These are phyloP conservation scores for Colletotrichum viniferum DNA, from an alignment of 2,329 filamentous ascomycete genomes.

Conservation along the genomic window DNA sequence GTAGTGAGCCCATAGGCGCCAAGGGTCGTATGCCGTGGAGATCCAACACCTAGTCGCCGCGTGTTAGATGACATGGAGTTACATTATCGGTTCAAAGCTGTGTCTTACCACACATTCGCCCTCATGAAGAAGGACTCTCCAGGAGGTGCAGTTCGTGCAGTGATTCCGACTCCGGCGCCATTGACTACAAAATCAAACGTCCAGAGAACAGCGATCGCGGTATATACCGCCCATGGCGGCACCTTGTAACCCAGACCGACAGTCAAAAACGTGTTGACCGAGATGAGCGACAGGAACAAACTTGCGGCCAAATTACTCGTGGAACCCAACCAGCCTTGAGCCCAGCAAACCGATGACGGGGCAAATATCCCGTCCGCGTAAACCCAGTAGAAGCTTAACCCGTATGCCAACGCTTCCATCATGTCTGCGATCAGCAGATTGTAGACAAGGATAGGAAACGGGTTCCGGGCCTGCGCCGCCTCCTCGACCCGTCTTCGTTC, in stretches of 20 bases:
- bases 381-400: slow-evolving; percentile 60
- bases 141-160: background rate
- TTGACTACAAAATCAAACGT: slow-evolving; percentile 36
- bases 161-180: background rate
- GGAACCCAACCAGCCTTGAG: slow-evolving; percentile 62
- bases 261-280: slow-evolving; percentile 60
- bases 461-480: slow-evolving; percentile 38
- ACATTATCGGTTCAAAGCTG: background rate
- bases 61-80: background rate
- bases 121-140: slow-evolving; percentile 11
- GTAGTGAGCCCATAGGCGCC: slow-evolving; percentile 66
- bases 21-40: slow-evolving; percentile 50
- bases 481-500: background rate
- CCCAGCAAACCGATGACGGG: slow-evolving; percentile 50
- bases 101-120: slow-evolving; percentile 9
- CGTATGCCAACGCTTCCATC: slow-evolving; percentile 59
- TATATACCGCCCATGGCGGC: slow-evolving; percentile 46
- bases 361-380: slow-evolving; percentile 50
- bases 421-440: slow-evolving; percentile 65
- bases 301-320: slow-evolving; percentile 62
- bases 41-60: slow-evolving; percentile 62
- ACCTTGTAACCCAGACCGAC: slow-evolving; percentile 55
- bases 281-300: slow-evolving; percentile 63
- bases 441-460: slow-evolving; percentile 64
- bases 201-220: slow-evolving; percentile 49